These are phyloP conservation scores for Trichoderma sp. DNA, from an alignment of 2,329 filamentous ascomycete species.

Conservation along the genomic window DNA sequence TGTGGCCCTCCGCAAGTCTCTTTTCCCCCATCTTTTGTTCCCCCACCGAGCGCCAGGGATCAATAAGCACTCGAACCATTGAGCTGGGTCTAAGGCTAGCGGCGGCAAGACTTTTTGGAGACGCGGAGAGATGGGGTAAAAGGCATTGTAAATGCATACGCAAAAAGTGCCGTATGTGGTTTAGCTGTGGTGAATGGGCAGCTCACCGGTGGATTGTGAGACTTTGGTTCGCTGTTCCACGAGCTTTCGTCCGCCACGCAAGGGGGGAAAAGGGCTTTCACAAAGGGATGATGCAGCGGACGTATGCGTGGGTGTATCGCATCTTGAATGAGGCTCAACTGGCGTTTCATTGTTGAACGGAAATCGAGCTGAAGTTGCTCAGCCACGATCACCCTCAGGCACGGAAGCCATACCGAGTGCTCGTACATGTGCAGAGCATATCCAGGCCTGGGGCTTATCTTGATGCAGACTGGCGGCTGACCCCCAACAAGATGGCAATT, in stretches of 20 bases:
- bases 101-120: constrained; percentile 12
- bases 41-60: constrained; percentile 14
- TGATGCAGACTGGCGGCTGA: constrained; percentile 5
- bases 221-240: neutral
- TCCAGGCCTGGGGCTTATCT: neutral
- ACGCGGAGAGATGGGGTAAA: constrained; percentile 8
- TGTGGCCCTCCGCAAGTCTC: neutral
- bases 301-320: neutral
- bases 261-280: neutral
- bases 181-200: neutral
- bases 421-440: neutral
- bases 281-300: neutral
- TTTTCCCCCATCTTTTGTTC: constrained; percentile 9
- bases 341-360: neutral
- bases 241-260: neutral
- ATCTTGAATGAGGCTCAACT: neutral
- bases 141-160: neutral
- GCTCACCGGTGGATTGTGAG: neutral
- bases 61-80: constrained; percentile 13
- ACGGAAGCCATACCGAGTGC: neutral
- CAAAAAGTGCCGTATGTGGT: neutral
- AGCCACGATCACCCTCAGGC: neutral
- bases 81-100: constrained; percentile 9
- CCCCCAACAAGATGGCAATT: constrained; percentile 6
- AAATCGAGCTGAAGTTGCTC: neutral